Base-by-base conservation (phyloP, 495 filamentous ascomycete species). In the Tuber aestivum region DNA sequence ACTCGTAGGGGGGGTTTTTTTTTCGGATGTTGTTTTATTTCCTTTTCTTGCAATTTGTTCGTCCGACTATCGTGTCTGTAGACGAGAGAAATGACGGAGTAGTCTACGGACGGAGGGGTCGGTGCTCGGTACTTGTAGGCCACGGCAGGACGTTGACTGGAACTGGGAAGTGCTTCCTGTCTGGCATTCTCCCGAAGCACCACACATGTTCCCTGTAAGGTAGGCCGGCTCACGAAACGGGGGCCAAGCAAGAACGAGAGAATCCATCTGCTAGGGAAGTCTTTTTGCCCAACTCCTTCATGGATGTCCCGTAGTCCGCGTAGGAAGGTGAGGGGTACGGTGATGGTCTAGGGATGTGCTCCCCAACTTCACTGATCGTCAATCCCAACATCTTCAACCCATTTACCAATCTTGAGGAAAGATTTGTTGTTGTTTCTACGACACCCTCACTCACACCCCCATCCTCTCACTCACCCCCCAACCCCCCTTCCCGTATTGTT, bases 201-300 rank as follows among this genome's bases (percentile, higher is more conserved):
- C 27, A 18, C 14, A 35, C 56, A 65, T 65, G 27, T 65, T 61
- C 72, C 74, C 45, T 71, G 76, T 69, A 72, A 44, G 56, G 56
- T 45, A 72, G 20, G 70, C 12, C 61, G 3, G n/a, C 73, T 77
- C 76, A 37, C 70, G 61, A 77, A 78, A 72, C 75, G 41, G 69
- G 69, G 35, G 74, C 70, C 69, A 72, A 72, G 50, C 56, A 65
- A 65, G 56, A 65, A 65, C 35, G 27, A 35, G 56, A 32, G 32
- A 65, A 20, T 20, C 27, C 56, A 20, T 12, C 8, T 12, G 27
- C 6, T 18, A 65, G 56, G 35, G 27, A 65, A 14, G 32, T 12
- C 56, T 18, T 32, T 65, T 65, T 65, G 56, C 56, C 27, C 56
- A 65, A 65, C 35, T 65, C 27, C 56, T 65, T 35, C 27, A 35